Evolutionary conservation across 805 yeast species (phyloP), one percentile per base, ranked within the genome.

Genomic region (Spathaspora sp.): DNA sequence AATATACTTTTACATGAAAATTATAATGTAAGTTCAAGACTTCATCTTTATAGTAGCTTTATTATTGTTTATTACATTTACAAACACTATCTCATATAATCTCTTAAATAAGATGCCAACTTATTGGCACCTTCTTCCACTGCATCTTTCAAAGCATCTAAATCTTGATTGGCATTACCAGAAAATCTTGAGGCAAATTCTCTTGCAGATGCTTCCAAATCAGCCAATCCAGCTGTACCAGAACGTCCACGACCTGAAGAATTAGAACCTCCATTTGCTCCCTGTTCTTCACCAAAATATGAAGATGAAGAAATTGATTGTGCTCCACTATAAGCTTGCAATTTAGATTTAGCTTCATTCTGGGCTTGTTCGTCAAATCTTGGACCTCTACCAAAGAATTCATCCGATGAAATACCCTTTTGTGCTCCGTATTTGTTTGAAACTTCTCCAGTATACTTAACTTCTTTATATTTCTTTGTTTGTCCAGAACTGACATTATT

Each of bases 361-460:
- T 86, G 86, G 40, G 89, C 88, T 1, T 76, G 77, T 57, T 87
- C 87, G 62, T 90, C 97, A 63, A 81, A 89, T 23, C 83, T 73
- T 2, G 78, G 78, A 43, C 92, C 93, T 63, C 96, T 85, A 17
- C 97, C 97, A 68, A 94, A 94, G 62, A 81, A 83, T 72, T 92
- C 96, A 70, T 94, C 98, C 1, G 97, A 92, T 0, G 98, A 94
- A 56, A 94, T 94, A 46, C 92, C 97, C 78, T 89, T 93, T 67
- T 92, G 97, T 42, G 73, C 75, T 51, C 97, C 97, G 65, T 80
- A 94, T 72, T 90, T 89, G 62, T 75, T 77, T 39, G 81, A 83
- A 29, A 87, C 87, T 57, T 85, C 85, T 38, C 94, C 94, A 1
- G 90, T 83, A 65, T 87, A 87, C 59, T 78, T 77, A 50, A 80